Percentiles rank a stretch among this genome's conserved stretches.
These are phyloP conservation scores for Goffeauzyma gilvescens DNA, from an alignment of 768 basidiomycete species.

Conservation along the genomic window DNA sequence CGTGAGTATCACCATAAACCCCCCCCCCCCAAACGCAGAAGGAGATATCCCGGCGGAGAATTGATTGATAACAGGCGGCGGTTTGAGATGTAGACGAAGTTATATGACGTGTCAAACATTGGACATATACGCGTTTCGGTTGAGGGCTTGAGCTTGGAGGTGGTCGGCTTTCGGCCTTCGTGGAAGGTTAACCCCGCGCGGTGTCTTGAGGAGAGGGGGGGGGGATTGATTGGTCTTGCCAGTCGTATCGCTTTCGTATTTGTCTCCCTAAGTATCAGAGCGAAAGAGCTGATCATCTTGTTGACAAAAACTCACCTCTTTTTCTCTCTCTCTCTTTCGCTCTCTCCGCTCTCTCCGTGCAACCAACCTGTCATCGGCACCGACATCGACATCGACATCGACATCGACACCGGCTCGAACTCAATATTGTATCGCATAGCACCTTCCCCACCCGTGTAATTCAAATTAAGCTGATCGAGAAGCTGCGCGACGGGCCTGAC, in stretches of 20 bases:
- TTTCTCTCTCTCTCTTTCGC: background rate
- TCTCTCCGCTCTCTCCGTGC: background rate
- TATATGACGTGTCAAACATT: no score
- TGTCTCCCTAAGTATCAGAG: background rate
- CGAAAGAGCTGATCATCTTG: background rate
- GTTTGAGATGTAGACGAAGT: no score
- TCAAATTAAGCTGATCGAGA: background rate
- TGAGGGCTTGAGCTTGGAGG: background rate
- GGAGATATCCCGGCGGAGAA: no score
- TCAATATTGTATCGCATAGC: background rate
- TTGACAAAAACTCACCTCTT: background rate
- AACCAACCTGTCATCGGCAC: no score
- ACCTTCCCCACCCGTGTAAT: background rate
- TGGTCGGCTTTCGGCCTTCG: background rate
- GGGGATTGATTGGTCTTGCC: background rate
- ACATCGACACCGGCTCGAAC: background rate
- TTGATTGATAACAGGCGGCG: no score
- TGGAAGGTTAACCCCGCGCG: background rate
- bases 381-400: no score
- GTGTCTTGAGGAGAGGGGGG: background rate
- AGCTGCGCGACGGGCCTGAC: constrained; percentile 1
- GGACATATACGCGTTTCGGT: no score
- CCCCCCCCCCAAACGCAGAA: background rate
- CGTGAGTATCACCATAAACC: background rate
- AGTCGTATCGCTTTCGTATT: background rate